phyloP scores from a whole-genome alignment of 768 basidiomycete genomes.

The Auricularia auricula-judae region DNA sequence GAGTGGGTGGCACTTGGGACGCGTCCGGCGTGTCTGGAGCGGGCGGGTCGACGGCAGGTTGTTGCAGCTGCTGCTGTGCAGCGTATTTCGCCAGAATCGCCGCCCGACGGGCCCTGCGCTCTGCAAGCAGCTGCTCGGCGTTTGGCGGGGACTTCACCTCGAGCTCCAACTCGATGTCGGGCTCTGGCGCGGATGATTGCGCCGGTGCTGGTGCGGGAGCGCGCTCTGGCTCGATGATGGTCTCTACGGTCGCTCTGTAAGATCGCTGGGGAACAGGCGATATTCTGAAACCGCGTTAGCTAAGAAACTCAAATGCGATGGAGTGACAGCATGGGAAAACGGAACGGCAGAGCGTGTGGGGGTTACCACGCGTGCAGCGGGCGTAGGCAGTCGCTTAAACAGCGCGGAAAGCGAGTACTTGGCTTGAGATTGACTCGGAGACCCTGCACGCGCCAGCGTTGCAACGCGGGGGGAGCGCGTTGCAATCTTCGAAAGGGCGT shows the following conservation, averaged over 20 bases:
- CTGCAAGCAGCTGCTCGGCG: conserved; percentile 53
- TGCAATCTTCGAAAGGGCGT: too few species aligned
- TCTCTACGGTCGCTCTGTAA: conserved; percentile 13
- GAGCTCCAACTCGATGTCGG: conserved; percentile 42
- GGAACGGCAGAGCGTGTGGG: not conserved
- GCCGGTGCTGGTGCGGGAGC: not conserved
- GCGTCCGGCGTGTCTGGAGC: conserved; percentile 43
- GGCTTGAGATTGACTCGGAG: too few species aligned
- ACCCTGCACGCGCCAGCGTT: too few species aligned
- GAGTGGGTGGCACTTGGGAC: conserved; percentile 31
- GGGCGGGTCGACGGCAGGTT: conserved; percentile 11
- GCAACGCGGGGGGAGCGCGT: too few species aligned
- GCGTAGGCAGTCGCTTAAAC: too few species aligned
- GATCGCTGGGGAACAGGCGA: conserved; percentile 33
- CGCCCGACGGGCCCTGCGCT: conserved; percentile 57
- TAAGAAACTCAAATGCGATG: too few species aligned
- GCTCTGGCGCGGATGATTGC: conserved; percentile 18
- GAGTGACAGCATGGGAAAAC: too few species aligned
- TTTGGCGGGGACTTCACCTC: conserved; percentile 35
- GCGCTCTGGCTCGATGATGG: not conserved
- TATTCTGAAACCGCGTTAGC: conserved; percentile 33
- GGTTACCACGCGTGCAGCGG: too few species aligned
- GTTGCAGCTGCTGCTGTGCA: conserved; percentile 15
- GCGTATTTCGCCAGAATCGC: conserved; percentile 72
- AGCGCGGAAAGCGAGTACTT: too few species aligned